Base-by-base conservation (phyloP, 2,329 filamentous ascomycete genomes). In the Geosmithia flava region DNA sequence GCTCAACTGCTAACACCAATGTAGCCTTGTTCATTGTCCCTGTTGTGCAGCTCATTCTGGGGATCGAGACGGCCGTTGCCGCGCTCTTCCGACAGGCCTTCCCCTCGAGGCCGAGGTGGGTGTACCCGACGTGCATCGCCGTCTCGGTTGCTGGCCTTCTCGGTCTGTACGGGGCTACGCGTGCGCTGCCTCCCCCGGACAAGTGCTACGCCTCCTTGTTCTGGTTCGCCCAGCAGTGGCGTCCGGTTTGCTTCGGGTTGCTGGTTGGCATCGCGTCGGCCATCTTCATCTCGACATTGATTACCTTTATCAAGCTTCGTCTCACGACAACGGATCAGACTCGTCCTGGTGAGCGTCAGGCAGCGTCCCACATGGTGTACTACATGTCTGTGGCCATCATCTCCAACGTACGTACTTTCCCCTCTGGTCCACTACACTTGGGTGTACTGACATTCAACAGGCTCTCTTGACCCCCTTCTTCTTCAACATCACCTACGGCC, bases 311-410 rank as follows among this genome's bases (percentile, higher is more conserved):
- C 40, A 76, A 74, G 51, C 65, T 87, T 20, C 73, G 72, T 53
- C 71, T 37, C 33, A 7, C 33, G 11, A 70, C 33, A 15, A n/a
- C 27, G 20, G 2, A n/a, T 8, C 11, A 27, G 8, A 27, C 3
- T 15, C 29, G 3, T 15, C 41, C 13, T 73, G 64, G 70, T 15
- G 78, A 85, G 59, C 69, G 82, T 44, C 72, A 80, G 49, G 70
- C 77, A 33, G 81, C 82, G 3, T 85, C 81, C 7, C 71, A 79
- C 51, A 85, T 85, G 78, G 76, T 83, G 11, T 86, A 83, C 59
- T 85, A 82, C 58, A 66, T 84, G 52, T 61, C 72, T 2, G 59
- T 83, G 47, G 77, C 71, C 16, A 65, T 79, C 48, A 61, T 76
- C 45, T 78, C 72, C 48, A 78, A 73, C 58, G 81, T 84, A 56